A percentile compares a stretch with the other conserved stretches of the same genome.
These are phyloP conservation scores for Eremothecium coryli DNA, from an alignment of 1,139 yeast species.

Conservation along the genomic window DNA sequence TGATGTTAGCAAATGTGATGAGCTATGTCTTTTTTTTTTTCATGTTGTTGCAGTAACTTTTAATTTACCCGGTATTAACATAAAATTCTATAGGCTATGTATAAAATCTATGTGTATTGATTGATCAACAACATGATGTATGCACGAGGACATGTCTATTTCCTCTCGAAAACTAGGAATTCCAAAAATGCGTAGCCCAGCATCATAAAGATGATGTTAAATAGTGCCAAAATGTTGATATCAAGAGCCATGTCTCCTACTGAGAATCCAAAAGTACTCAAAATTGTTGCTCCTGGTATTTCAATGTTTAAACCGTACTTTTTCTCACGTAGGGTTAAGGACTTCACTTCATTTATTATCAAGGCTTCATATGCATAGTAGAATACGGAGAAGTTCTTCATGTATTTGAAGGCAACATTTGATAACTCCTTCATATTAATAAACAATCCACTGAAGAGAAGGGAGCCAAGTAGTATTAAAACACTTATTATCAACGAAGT, in stretches of 20 bases:
- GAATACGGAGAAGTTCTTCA: slow-evolving; percentile 80
- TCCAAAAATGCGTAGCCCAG: slow-evolving; percentile 72
- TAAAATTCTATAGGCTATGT: too few species aligned
- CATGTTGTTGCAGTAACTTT: too few species aligned
- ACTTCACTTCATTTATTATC: slow-evolving; percentile 87
- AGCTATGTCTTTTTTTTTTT: too few species aligned
- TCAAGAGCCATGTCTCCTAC: slow-evolving; percentile 69
- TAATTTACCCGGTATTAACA: too few species aligned
- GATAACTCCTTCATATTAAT: slow-evolving; percentile 57
- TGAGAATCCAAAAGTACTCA: slow-evolving; percentile 89
- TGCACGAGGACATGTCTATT: slow-evolving; percentile 39
- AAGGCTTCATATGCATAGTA: slow-evolving; percentile 94
- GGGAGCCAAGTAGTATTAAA: slow-evolving; percentile 67
- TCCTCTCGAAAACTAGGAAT: slow-evolving; percentile 61
- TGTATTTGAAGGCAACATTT: slow-evolving; percentile 47
- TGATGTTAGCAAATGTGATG: too few species aligned
- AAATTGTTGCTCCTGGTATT: slow-evolving; percentile 96
- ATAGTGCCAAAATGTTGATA: slow-evolving; percentile 43
- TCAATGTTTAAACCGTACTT: slow-evolving; percentile 90
- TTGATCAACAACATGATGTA: too few species aligned
- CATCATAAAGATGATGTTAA: slow-evolving; percentile 45
- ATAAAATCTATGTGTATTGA: too few species aligned
- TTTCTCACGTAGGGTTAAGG: slow-evolving; percentile 71
- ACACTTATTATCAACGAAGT: slow-evolving; percentile 88
- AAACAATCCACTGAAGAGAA: slow-evolving; percentile 87